phyloP scores from a whole-genome alignment of 805 yeast species.

The Lachancea fermentati region DNA sequence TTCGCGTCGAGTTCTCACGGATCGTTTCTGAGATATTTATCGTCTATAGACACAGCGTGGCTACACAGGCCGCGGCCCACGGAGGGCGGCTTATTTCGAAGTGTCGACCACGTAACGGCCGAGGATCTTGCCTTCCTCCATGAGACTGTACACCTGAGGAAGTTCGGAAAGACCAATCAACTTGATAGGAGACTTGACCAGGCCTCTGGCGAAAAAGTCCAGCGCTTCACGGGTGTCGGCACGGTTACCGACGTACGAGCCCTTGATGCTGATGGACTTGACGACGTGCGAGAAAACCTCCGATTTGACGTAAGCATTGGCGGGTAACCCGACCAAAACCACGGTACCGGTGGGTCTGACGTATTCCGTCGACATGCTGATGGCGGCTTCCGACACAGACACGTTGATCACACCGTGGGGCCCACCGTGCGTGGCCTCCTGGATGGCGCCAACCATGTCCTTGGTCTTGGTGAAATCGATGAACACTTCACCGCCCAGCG shows the following conservation, averaged over 20 bases:
- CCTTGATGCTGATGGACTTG: conserved; percentile 62
- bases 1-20: no score
- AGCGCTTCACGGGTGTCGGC: conserved; percentile 73
- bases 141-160: conserved; percentile 47
- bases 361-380: conserved; percentile 44
- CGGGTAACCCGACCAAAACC: conserved; percentile 70
- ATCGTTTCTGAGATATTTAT: no score
- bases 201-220: conserved; percentile 64
- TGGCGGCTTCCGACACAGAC: conserved; percentile 51
- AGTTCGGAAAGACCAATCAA: conserved; percentile 51
- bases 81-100: conserved; percentile 36
- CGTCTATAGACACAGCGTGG: no score
- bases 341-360: conserved; percentile 65
- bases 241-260: conserved; percentile 85
- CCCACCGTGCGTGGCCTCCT: conserved; percentile 52
- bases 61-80: background rate
- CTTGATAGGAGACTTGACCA: conserved; percentile 57
- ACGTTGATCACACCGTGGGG: conserved; percentile 67
- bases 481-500: conserved; percentile 59
- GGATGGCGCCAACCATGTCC: conserved; percentile 43
- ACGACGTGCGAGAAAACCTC: conserved; percentile 68
- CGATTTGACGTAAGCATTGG: conserved; percentile 61
- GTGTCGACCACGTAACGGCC: conserved; percentile 90
- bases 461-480: conserved; percentile 50
- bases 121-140: conserved; percentile 49